Evolutionary conservation across 345 rosid genomes (phyloP).

Genomic region (Heritiera fomes): DNA sequence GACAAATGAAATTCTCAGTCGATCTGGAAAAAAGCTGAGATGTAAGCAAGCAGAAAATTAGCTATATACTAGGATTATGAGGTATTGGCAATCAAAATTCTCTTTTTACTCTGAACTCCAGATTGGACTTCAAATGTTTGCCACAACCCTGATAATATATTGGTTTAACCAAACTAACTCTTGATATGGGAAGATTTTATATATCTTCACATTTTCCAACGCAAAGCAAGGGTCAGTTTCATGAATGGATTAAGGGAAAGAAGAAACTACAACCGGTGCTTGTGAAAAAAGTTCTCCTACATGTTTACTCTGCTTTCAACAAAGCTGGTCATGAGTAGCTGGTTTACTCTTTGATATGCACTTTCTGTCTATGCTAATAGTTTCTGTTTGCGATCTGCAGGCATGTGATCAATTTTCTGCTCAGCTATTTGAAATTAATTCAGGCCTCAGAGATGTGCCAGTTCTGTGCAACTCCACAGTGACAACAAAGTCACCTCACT

Average conservation of each 20-base stretch:
- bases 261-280: not conserved
- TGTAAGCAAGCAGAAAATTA: too few relatives aligned
- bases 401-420: constrained; percentile 28
- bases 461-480: constrained; percentile 26
- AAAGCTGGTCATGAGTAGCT: not conserved
- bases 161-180: too few relatives aligned
- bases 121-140: too few relatives aligned
- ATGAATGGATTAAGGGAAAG: not conserved
- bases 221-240: not conserved
- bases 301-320: not conserved
- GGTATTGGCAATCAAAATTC: too few relatives aligned
- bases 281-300: not conserved
- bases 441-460: constrained; percentile 24
- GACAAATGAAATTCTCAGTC: too few relatives aligned
- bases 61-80: too few relatives aligned
- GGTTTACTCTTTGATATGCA: not conserved
- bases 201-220: too few relatives aligned
- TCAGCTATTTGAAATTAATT: constrained; percentile 17
- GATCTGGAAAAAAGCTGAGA: too few relatives aligned
- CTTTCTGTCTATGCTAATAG: not conserved
- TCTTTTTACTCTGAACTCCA: too few relatives aligned
- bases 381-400: constrained; percentile 3
- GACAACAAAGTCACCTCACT: constrained; percentile 14
- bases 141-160: too few relatives aligned
- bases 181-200: too few relatives aligned